Base-by-base conservation (phyloP, 495 filamentous ascomycete genomes). In the Xylaria telfairii region DNA sequence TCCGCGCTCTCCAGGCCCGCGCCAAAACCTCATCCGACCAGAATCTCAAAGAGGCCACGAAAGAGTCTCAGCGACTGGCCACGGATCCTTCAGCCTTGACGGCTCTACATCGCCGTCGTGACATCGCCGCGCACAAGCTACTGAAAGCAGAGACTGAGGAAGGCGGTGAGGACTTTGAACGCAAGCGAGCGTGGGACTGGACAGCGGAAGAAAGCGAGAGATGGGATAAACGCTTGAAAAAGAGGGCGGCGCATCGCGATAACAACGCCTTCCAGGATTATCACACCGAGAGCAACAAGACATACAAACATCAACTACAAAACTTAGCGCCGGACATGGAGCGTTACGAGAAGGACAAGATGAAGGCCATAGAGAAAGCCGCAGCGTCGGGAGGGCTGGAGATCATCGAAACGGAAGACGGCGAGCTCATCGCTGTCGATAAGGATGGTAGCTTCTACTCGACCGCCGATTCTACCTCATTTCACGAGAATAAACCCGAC, bases 171-270 rank as follows among this genome's bases (percentile, higher is more conserved):
- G 95, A 98, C 79, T 99, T 98, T 76, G 96, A 99, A 82, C 92
- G 96, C 68, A 98, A 98, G 83, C 90, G 96, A 37, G 95, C 95
- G 1, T 98, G 96, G 96, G 96, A 98, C 80, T 98, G 95, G 94
- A 98, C 96, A 0, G 83, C 94, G 19, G 96, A 98, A 32, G 96
- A 99, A 81, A 90, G 88, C 57, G 96, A 97, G 82, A 89, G 90
- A 66, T 99, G 96, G 96, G 96, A 99, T 77, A 90, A 89, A 80
- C 89, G 94, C 26, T 85, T 94, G 83, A 91, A 88, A 70, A 97
- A 97, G 87, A 96, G 94, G 83, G 90, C 89, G 71, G 86, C 88
- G 32, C 92, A 93, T 78, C 88, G 92, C 63, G 92, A 97, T 72
- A 89, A 94, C 77, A 92, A 93, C 47, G 92, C 93, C 5, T 99